These are phyloP conservation scores for Metschnikowia cerradonensis DNA, from an alignment of 805 yeast genomes.

Conservation along the genomic window DNA sequence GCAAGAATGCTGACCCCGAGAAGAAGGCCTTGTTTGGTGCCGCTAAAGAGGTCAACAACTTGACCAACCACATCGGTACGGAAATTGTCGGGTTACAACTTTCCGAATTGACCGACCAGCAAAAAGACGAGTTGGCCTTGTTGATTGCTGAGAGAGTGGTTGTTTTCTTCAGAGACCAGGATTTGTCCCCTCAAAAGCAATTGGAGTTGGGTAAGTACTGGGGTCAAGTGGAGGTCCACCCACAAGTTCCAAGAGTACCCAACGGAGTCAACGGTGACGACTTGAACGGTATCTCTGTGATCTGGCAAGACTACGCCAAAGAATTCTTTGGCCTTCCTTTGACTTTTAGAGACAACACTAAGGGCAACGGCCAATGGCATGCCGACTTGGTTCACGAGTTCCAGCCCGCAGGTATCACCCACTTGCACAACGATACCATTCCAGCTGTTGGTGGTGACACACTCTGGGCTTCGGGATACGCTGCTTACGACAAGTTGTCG, in stretches of 20 bases:
- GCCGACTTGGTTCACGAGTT: conserved; percentile 54
- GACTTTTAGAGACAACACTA: conserved; percentile 25
- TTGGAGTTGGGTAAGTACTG: conserved; percentile 29
- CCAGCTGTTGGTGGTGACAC: conserved; percentile 56
- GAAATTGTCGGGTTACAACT: conserved; percentile 30
- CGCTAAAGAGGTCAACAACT: conserved; percentile 26
- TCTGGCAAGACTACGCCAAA: conserved; percentile 28
- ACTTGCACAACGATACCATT: conserved; percentile 48
- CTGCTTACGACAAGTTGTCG: conserved; percentile 53
- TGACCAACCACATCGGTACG: conserved; percentile 30
- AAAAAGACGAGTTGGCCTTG: conserved; percentile 29
- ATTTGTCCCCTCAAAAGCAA: conserved; percentile 28
- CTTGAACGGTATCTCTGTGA: conserved; percentile 25
- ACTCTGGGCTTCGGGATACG: conserved; percentile 55
- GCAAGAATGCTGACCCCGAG: conserved; percentile 27
- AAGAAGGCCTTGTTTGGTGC: conserved; percentile 30
- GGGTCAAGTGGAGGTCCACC: conserved; percentile 27
- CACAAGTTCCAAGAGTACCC: conserved; percentile 18
- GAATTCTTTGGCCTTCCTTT: conserved; percentile 23
- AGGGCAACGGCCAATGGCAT: conserved; percentile 31
- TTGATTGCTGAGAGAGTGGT: conserved; percentile 30
- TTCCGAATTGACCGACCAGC: conserved; percentile 25
- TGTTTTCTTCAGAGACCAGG: conserved; percentile 29
- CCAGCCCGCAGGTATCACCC: conserved; percentile 55
- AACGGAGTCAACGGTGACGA: conserved; percentile 12